Evolutionary conservation across 176 grass and related monocot species (phyloP).

Genomic region (Raddia distichophylla): DNA sequence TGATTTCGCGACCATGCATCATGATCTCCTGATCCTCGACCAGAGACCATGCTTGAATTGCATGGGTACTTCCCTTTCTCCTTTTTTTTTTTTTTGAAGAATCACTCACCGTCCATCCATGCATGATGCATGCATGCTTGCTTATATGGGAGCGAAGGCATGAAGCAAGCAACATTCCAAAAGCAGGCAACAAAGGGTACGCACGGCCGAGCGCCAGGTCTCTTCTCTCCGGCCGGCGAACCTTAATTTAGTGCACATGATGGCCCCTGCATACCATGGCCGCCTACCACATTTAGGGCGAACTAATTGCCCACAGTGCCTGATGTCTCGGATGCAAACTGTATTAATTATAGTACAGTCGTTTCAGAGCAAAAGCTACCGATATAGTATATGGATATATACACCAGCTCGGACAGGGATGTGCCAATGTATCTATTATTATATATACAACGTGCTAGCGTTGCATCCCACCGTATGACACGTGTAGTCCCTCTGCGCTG

Average conservation of each 20-base stretch:
- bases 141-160: neutral
- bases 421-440: too few relatives aligned
- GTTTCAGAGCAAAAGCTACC: neutral
- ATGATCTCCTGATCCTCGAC: neutral
- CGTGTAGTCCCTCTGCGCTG: too few relatives aligned
- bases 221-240: conserved; percentile 3
- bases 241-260: neutral
- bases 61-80: too few relatives aligned
- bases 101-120: too few relatives aligned
- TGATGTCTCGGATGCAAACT: neutral
- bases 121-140: too few relatives aligned
- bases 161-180: neutral
- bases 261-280: neutral
- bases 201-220: conserved; percentile 23
- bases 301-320: conserved; percentile 34
- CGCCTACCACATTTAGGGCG: conserved; percentile 27
- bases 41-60: too few relatives aligned
- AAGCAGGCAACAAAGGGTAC: neutral
- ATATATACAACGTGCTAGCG: too few relatives aligned
- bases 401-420: neutral
- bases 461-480: too few relatives aligned
- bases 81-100: too few relatives aligned
- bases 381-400: neutral
- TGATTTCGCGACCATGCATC: neutral
- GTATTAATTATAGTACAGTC: conserved; percentile 20